phyloP scores from a whole-genome alignment of 371 early-diverging fungal species.

The Paraphysoderma sedebokerense region DNA sequence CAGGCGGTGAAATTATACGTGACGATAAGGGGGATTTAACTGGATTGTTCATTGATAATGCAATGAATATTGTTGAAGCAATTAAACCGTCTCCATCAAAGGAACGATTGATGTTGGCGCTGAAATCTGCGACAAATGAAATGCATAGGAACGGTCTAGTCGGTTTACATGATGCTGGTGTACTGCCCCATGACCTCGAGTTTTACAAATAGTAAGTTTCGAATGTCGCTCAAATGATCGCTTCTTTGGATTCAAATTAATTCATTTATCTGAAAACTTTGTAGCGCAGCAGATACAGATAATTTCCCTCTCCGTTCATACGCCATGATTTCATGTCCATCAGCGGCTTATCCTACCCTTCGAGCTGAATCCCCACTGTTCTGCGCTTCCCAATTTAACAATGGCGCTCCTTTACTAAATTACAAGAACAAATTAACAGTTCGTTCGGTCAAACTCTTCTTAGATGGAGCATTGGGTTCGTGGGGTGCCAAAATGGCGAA shows the following conservation, averaged over 20 bases:
- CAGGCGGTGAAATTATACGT: neutral
- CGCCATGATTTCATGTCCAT: neutral
- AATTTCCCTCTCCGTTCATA: neutral
- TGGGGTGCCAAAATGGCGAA: slow-evolving; percentile 27
- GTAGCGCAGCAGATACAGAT: neutral
- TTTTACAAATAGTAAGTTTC: too few species aligned
- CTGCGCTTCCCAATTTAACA: neutral
- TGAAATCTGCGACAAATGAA: neutral
- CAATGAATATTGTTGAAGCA: neutral
- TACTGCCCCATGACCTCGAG: neutral
- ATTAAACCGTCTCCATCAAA: neutral
- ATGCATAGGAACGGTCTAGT: neutral
- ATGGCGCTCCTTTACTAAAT: neutral
- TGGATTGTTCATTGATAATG: neutral
- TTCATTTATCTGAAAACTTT: too few species aligned
- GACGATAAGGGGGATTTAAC: neutral
- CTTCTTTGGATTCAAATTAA: too few species aligned
- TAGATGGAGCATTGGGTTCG: slow-evolving; percentile 29
- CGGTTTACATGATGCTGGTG: neutral
- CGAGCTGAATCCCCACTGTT: neutral
- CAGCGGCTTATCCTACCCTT: neutral
- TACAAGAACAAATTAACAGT: neutral
- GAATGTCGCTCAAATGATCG: too few species aligned
- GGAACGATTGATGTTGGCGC: neutral
- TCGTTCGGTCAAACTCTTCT: slow-evolving; percentile 17